A percentile compares a stretch with the other conserved stretches of the same genome.
These are phyloP conservation scores for Yarrowia sp. DNA, from an alignment of 805 yeast species.

Conservation along the genomic window DNA sequence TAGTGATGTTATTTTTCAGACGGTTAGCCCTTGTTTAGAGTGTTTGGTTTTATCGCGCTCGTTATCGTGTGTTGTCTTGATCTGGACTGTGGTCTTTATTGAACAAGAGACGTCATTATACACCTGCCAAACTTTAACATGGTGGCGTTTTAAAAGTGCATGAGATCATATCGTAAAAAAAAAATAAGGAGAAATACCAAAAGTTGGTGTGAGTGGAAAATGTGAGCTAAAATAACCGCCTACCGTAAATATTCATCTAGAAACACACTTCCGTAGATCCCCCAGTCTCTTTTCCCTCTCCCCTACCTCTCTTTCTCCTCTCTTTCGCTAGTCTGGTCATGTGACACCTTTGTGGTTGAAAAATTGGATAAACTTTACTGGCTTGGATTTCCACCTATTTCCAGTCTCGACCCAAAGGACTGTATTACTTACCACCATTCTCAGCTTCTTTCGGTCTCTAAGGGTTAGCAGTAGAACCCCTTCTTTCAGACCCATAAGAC, in stretches of 20 bases:
- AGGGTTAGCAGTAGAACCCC: constrained; percentile 33
- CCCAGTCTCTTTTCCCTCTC: no score
- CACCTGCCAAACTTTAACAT: background rate
- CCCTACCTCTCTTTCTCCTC: background rate
- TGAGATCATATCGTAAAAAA: no score
- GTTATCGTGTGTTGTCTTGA: no score
- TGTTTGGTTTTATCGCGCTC: no score
- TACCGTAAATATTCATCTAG: background rate
- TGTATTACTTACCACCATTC: constrained; percentile 31
- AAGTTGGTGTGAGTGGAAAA: no score
- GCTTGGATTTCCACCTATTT: constrained; percentile 16
- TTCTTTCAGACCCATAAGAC: constrained; percentile 34
- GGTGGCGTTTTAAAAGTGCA: no score
- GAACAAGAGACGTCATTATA: no score
- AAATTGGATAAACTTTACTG: constrained; percentile 29
- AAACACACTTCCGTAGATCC: no score
- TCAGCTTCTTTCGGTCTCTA: constrained; percentile 37
- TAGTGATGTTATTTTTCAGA: no score
- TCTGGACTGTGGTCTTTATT: no score
- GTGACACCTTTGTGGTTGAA: constrained; percentile 39
- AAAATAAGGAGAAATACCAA: no score
- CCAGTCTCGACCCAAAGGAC: constrained; percentile 22
- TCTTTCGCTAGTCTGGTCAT: constrained; percentile 25
- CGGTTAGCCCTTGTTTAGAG: no score
- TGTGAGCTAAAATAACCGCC: background rate